Conservation (phyloP, 441 rosid genomes). For the Sinapis alba region DNA sequence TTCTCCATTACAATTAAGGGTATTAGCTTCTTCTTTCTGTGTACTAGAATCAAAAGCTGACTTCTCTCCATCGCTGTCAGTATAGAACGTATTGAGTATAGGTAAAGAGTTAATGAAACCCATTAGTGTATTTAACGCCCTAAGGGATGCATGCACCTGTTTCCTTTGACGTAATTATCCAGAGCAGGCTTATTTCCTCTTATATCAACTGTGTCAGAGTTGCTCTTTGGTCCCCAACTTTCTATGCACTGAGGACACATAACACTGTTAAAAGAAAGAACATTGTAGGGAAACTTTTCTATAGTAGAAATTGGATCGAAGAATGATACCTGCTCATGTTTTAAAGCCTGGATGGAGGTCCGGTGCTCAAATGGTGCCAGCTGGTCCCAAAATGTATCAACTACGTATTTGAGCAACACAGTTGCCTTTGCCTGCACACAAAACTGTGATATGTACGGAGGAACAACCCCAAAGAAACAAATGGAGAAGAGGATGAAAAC, state of each 20-base stretch:
- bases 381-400: slow-evolving; percentile 86
- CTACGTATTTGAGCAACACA: slow-evolving; percentile 65
- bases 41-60: slow-evolving; percentile 64
- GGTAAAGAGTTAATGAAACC: not conserved
- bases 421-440: slow-evolving; percentile 66
- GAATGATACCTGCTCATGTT: slow-evolving; percentile 77
- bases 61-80: slow-evolving; percentile 76
- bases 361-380: slow-evolving; percentile 67
- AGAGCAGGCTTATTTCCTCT: no score
- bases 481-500: slow-evolving; percentile 16
- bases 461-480: slow-evolving; percentile 18
- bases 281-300: not conserved
- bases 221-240: slow-evolving; percentile 52
- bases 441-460: slow-evolving; percentile 11
- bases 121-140: not conserved
- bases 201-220: slow-evolving; percentile 50
- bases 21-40: slow-evolving; percentile 41
- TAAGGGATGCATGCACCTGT: slow-evolving; percentile 52
- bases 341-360: slow-evolving; percentile 63
- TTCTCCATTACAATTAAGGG: slow-evolving; percentile 66
- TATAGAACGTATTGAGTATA: not conserved
- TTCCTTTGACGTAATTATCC: no score
- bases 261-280: slow-evolving; percentile 2
- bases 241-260: slow-evolving; percentile 65
- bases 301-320: slow-evolving; percentile 8